Evolutionary conservation across 495 filamentous ascomycete genomes (phyloP).

Genomic region (Daldinia bambusicola): DNA sequence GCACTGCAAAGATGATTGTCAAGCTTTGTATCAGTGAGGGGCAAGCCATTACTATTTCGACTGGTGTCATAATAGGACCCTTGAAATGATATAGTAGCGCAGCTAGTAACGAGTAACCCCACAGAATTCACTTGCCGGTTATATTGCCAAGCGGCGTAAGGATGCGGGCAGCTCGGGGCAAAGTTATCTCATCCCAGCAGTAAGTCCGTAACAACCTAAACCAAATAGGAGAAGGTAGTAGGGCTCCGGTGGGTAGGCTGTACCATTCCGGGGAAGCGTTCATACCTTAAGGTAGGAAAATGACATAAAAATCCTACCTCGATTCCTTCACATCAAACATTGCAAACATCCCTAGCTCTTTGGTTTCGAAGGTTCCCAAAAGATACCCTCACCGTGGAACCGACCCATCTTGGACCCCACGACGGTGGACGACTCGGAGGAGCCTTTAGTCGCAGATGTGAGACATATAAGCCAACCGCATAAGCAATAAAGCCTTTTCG

Average conservation of each 20-base stretch:
- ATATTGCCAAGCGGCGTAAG: constrained; percentile 40
- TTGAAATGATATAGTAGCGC: constrained; percentile 28
- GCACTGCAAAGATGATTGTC: constrained; percentile 7
- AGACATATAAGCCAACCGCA: constrained; percentile 17
- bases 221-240: constrained; percentile 16
- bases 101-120: constrained; percentile 29
- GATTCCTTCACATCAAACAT: constrained; percentile 11
- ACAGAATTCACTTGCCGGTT: constrained; percentile 41
- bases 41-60: constrained; percentile 30
- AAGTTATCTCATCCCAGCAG: constrained; percentile 24
- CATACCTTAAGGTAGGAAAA: constrained; percentile 8
- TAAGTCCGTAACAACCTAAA: constrained; percentile 22
- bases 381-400: constrained; percentile 6
- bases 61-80: constrained; percentile 26
- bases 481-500: constrained; percentile 14
- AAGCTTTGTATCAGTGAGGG: constrained; percentile 30
- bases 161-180: constrained; percentile 36
- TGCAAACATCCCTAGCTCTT: neutral
- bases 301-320: constrained; percentile 21
- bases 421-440: constrained; percentile 23
- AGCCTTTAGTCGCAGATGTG: constrained; percentile 17
- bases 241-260: constrained; percentile 6
- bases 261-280: constrained; percentile 19
- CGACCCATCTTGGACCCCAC: constrained; percentile 15
- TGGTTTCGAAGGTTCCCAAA: neutral